These are phyloP conservation scores for Skeletonema tropicum DNA, from an alignment of 108 stramenopile genomes.

Conservation along the genomic window DNA sequence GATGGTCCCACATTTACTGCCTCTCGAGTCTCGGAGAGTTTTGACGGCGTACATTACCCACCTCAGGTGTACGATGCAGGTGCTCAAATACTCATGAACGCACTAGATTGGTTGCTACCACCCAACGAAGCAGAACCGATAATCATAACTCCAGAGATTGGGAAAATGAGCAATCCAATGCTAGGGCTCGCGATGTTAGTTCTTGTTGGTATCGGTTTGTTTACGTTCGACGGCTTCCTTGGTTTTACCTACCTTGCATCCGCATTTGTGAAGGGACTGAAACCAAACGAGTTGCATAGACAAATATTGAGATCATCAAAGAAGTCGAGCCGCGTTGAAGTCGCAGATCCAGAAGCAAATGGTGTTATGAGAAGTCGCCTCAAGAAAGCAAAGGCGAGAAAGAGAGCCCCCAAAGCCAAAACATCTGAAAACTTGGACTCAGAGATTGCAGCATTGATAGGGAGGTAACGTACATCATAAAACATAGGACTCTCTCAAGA, in stretches of 20 bases:
- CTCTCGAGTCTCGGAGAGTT: conserved; percentile 69
- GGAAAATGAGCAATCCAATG: conserved; percentile 74
- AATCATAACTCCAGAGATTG: conserved; percentile 46
- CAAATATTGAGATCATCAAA: conserved; percentile 60
- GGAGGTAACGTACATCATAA: not conserved
- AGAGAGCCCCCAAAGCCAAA: conserved; percentile 1
- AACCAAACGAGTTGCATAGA: conserved; percentile 55
- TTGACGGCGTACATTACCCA: conserved; percentile 92
- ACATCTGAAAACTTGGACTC: not conserved
- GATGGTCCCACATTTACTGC: conserved; percentile 75
- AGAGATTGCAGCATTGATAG: not conserved
- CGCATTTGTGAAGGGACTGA: conserved; percentile 69
- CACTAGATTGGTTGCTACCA: conserved; percentile 84
- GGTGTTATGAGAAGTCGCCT: not conserved
- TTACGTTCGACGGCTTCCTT: conserved; percentile 80
- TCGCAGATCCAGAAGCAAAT: not conserved
- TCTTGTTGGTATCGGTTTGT: conserved; percentile 62
- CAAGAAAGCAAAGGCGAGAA: not conserved
- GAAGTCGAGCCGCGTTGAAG: not conserved
- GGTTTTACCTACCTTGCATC: conserved; percentile 83
- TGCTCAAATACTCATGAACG: conserved; percentile 81
- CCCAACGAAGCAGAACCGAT: conserved; percentile 26
- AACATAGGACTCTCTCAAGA: too few species aligned
- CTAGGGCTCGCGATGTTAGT: conserved; percentile 72
- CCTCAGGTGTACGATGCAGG: conserved; percentile 79